Evolutionary conservation across 495 filamentous ascomycete species (phyloP).

Genomic region (Bathelium albidoporum): DNA sequence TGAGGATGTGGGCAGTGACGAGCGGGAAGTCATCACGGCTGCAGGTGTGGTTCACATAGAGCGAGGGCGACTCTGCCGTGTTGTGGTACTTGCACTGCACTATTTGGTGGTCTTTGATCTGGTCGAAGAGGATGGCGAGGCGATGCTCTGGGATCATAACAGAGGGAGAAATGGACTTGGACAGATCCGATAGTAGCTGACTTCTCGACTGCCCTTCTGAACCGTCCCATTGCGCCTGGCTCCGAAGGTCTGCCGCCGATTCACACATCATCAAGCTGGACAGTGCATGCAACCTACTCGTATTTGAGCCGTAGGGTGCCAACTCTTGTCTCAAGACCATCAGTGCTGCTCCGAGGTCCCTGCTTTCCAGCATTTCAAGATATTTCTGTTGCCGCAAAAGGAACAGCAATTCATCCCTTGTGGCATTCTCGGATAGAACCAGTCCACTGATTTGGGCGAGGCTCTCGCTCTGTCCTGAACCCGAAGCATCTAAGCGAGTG

Average conservation of each 20-base stretch:
- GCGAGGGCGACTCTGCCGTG: constrained; percentile 61
- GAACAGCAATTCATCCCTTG: constrained; percentile 59
- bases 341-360: constrained; percentile 63
- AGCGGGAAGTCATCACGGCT: constrained; percentile 70
- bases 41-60: constrained; percentile 84
- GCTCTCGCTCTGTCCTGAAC: constrained; percentile 9
- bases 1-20: constrained; percentile 53
- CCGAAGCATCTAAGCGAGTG: background rate
- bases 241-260: constrained; percentile 64
- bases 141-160: constrained; percentile 96
- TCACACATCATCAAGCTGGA: constrained; percentile 88
- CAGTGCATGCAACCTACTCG: constrained; percentile 63
- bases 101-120: constrained; percentile 75
- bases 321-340: constrained; percentile 77
- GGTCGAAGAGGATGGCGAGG: constrained; percentile 69
- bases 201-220: constrained; percentile 67
- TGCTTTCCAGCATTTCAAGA: constrained; percentile 73
- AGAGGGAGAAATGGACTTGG: constrained; percentile 89
- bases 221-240: constrained; percentile 82
- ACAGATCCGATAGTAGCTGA: constrained; percentile 66
- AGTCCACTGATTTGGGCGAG: constrained; percentile 25
- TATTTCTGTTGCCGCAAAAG: constrained; percentile 89
- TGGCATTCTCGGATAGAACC: constrained; percentile 45
- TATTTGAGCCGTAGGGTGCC: constrained; percentile 75
- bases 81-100: constrained; percentile 83